Evolutionary conservation across 257 asterid species (phyloP).

Genomic region (Fraxinus cuspidata): DNA sequence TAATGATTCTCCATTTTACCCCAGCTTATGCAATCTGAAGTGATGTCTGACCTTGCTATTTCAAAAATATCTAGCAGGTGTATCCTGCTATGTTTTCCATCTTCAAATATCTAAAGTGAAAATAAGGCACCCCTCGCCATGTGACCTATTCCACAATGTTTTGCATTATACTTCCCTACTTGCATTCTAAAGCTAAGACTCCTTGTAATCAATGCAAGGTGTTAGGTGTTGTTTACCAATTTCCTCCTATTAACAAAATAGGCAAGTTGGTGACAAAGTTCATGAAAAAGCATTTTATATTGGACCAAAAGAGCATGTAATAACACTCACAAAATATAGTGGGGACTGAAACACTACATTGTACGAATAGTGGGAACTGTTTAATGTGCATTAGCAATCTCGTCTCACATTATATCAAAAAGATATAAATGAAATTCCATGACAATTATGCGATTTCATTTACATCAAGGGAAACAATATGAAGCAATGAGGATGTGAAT

Average conservation of each 20-base stretch:
- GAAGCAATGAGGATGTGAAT: too few species aligned
- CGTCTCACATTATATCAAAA: conserved; percentile 9
- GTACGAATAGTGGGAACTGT: background rate
- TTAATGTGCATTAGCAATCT: background rate
- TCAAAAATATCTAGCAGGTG: background rate
- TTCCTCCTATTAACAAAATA: too few species aligned
- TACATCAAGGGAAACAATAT: background rate
- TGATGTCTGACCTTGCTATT: background rate
- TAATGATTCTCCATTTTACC: background rate
- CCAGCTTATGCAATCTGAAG: background rate
- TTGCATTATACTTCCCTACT: too few species aligned
- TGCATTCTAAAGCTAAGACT: too few species aligned
- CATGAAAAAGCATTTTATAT: background rate
- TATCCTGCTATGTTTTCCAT: background rate
- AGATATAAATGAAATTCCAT: conserved; percentile 17
- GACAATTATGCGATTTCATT: background rate
- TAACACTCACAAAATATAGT: too few species aligned
- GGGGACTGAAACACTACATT: too few species aligned
- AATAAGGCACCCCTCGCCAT: too few species aligned
- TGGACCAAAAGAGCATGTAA: background rate
- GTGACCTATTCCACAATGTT: too few species aligned
- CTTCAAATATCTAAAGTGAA: background rate
- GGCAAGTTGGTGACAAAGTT: background rate
- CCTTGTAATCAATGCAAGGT: too few species aligned
- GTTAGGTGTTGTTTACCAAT: too few species aligned